A percentile compares a stretch with the other conserved stretches of the same genome.
phyloP scores from a whole-genome alignment of 2,329 filamentous ascomycete species.

The Colletotrichum sp. region DNA sequence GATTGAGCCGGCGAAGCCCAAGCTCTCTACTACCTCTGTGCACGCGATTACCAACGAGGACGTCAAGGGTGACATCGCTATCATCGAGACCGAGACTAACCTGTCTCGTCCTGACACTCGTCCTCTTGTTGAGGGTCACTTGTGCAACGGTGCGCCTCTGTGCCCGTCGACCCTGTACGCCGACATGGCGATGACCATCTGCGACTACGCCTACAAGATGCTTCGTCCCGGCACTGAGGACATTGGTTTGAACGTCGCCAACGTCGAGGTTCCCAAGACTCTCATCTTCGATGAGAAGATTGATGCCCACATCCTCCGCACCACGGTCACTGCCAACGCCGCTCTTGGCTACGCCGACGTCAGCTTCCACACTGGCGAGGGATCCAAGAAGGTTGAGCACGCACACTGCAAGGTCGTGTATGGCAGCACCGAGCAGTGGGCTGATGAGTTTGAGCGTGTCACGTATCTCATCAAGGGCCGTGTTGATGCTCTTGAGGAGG shows the following conservation, averaged over 20 bases:
- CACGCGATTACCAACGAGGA: constrained; percentile 69
- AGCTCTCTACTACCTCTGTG: constrained; percentile 69
- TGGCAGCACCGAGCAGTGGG: constrained; percentile 65
- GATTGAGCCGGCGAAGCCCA: constrained; percentile 51
- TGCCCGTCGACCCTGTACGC: constrained; percentile 66
- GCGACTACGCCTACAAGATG: constrained; percentile 68
- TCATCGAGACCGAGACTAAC: constrained; percentile 69
- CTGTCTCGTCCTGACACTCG: constrained; percentile 68
- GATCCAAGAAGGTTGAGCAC: constrained; percentile 64
- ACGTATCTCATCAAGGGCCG: constrained; percentile 73
- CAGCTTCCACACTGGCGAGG: constrained; percentile 64
- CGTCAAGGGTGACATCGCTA: constrained; percentile 63
- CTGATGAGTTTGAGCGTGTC: constrained; percentile 69
- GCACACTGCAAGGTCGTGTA: constrained; percentile 65
- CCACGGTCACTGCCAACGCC: constrained; percentile 65
- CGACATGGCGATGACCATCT: constrained; percentile 69
- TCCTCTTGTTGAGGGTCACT: constrained; percentile 65
- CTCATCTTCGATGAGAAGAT: constrained; percentile 61
- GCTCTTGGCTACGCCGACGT: constrained; percentile 60
- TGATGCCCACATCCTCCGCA: constrained; percentile 62
- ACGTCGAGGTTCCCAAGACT: constrained; percentile 74
- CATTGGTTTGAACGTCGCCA: constrained; percentile 67
- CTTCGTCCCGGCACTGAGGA: constrained; percentile 60
- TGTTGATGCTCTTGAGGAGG: constrained; percentile 62
- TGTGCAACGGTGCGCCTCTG: constrained; percentile 70